Percentiles rank a stretch among this genome's conserved stretches.
phyloP scores from a whole-genome alignment of 179 eudicot species.

The Beta macrorhiza region DNA sequence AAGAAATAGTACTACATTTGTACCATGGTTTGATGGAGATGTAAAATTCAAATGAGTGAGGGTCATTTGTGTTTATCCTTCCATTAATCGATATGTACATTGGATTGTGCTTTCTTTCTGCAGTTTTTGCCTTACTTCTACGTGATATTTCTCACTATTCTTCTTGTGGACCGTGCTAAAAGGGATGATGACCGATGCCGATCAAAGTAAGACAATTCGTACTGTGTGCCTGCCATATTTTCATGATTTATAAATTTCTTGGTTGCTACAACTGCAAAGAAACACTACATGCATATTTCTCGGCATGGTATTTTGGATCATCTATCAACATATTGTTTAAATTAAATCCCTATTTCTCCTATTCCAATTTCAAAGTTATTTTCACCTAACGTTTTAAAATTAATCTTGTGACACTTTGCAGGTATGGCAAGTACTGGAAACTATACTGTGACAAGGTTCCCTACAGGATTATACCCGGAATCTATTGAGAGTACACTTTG shows the following conservation, averaged over 20 bases:
- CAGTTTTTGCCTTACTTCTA: constrained; percentile 97
- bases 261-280: not conserved
- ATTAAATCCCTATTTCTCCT: not conserved
- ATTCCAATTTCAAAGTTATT: not conserved
- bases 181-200: constrained; percentile 92
- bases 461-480: constrained; percentile 74
- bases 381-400: not conserved
- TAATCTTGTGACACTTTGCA: constrained; percentile 34
- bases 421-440: constrained; percentile 97
- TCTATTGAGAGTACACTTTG: constrained; percentile 46
- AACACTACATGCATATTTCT: not conserved
- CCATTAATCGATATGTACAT: not conserved
- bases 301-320: not conserved
- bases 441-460: constrained; percentile 82
- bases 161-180: constrained; percentile 84
- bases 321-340: not conserved
- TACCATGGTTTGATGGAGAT: no score
- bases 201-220: constrained; percentile 65
- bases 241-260: not conserved
- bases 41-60: no score
- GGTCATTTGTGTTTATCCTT: not conserved
- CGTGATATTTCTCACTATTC: constrained; percentile 79
- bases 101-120: constrained; percentile 14
- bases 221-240: not conserved
- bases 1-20: no score